Evolutionary conservation across 805 yeast genomes (phyloP).

Genomic region (Wickerhamiella parazyma): DNA sequence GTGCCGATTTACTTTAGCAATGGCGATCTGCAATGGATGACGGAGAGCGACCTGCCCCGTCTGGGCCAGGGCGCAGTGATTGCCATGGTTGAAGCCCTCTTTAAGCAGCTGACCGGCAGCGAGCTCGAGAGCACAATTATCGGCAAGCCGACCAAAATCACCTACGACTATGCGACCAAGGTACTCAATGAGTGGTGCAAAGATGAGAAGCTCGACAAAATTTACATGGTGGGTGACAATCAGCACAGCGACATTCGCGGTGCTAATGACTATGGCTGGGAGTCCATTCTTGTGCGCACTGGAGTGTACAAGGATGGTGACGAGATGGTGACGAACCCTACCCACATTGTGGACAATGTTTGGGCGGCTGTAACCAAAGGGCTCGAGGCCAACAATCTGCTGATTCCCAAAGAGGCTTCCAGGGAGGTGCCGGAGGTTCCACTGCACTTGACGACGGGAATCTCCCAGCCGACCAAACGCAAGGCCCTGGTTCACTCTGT

Average conservation of each 20-base stretch:
- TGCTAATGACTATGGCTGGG: slow-evolving; percentile 81
- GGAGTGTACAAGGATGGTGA: slow-evolving; percentile 66
- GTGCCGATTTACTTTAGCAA: slow-evolving; percentile 81
- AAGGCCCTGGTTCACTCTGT: neutral
- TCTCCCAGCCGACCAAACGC: neutral
- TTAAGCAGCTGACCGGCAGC: slow-evolving; percentile 70
- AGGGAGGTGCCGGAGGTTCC: neutral
- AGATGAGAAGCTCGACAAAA: slow-evolving; percentile 30
- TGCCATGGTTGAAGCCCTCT: slow-evolving; percentile 73
- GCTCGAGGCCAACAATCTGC: slow-evolving; percentile 10
- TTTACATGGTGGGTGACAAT: slow-evolving; percentile 95
- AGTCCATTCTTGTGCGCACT: slow-evolving; percentile 66
- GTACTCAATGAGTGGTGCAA: slow-evolving; percentile 52
- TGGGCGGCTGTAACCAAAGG: slow-evolving; percentile 34
- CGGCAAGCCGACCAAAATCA: slow-evolving; percentile 83
- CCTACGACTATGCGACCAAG: slow-evolving; percentile 71
- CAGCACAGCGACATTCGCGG: slow-evolving; percentile 89
- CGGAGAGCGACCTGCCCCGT: slow-evolving; percentile 66
- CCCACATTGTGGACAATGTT: slow-evolving; percentile 38
- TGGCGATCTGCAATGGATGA: slow-evolving; percentile 88
- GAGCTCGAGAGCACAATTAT: slow-evolving; percentile 69
- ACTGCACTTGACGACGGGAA: neutral
- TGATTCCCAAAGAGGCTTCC: neutral
- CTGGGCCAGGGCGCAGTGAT: slow-evolving; percentile 94
- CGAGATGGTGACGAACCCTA: slow-evolving; percentile 31